Percentiles rank a stretch among this genome's conserved stretches.
Conservation (phyloP, 352 stramenopile species). For the Globisporangium middletonii region DNA sequence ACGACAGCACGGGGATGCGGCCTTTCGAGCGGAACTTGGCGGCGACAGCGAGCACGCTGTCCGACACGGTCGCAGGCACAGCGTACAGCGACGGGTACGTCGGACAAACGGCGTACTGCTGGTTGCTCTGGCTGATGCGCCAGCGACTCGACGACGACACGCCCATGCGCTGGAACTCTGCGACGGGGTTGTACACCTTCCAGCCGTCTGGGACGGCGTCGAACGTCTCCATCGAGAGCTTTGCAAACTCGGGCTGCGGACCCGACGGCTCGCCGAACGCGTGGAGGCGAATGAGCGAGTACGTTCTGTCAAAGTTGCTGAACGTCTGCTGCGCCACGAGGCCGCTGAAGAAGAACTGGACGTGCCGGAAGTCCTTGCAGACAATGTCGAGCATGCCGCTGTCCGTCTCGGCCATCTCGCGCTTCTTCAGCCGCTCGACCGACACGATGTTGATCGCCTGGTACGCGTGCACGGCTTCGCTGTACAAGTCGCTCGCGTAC, state of each 20-base stretch:
- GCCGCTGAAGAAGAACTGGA: constrained; percentile 72
- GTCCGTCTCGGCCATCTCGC: constrained; percentile 71
- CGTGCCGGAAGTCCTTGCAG: constrained; percentile 75
- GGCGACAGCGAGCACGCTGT: constrained; percentile 53
- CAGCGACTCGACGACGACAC: constrained; percentile 49
- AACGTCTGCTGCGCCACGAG: constrained; percentile 78
- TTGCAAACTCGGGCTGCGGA: constrained; percentile 56
- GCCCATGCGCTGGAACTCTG: constrained; percentile 66
- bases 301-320: constrained; percentile 65
- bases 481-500: constrained; percentile 37
- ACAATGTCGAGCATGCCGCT: constrained; percentile 64
- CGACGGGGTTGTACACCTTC: constrained; percentile 61
- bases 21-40: constrained; percentile 85
- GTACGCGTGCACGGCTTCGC: constrained; percentile 39
- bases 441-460: constrained; percentile 64
- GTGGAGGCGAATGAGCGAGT: constrained; percentile 50
- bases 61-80: constrained; percentile 53
- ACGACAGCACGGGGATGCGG: constrained; percentile 80
- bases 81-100: constrained; percentile 79
- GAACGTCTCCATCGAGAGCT: constrained; percentile 52
- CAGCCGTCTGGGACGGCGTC: constrained; percentile 47
- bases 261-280: constrained; percentile 46
- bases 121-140: constrained; percentile 66
- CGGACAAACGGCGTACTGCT: constrained; percentile 57
- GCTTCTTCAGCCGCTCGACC: constrained; percentile 70